phyloP scores from a whole-genome alignment of 257 asterid species.

The Ocimum tenuiflorum region DNA sequence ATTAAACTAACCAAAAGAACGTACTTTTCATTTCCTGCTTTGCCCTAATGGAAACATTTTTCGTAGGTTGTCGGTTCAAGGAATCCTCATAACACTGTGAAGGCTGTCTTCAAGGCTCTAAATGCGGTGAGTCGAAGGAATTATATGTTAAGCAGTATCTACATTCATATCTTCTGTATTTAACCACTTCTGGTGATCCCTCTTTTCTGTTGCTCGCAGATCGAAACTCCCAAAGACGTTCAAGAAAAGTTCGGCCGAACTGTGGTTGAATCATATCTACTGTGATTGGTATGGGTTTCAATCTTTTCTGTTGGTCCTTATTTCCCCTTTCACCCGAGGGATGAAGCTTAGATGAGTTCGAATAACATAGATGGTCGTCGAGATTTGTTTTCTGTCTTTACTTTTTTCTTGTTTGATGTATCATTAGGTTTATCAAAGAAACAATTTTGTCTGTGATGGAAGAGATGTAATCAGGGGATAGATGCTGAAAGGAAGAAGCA shows the following conservation, averaged over 20 bases:
- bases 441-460: too few relatives aligned
- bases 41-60: too few relatives aligned
- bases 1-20: too few relatives aligned
- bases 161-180: not conserved
- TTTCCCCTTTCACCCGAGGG: too few relatives aligned
- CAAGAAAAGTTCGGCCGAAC: slow-evolving; percentile 61
- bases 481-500: too few relatives aligned
- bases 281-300: slow-evolving; percentile 34
- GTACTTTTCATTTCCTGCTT: not conserved
- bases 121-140: too few relatives aligned
- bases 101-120: slow-evolving; percentile 85
- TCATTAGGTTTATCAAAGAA: slow-evolving; percentile 12
- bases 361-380: too few relatives aligned
- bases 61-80: slow-evolving; percentile 86
- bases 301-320: not conserved
- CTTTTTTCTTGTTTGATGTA: not conserved
- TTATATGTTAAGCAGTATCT: not conserved
- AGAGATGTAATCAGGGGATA: too few relatives aligned
- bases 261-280: slow-evolving; percentile 69
- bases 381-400: too few relatives aligned
- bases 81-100: slow-evolving; percentile 88
- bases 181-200: not conserved
- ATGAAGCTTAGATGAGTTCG: too few relatives aligned
- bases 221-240: slow-evolving; percentile 20
- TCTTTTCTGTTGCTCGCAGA: too few relatives aligned